Evolutionary conservation across 2,329 filamentous ascomycete species (phyloP).

Genomic region (Endoconidiophora laricicola): DNA sequence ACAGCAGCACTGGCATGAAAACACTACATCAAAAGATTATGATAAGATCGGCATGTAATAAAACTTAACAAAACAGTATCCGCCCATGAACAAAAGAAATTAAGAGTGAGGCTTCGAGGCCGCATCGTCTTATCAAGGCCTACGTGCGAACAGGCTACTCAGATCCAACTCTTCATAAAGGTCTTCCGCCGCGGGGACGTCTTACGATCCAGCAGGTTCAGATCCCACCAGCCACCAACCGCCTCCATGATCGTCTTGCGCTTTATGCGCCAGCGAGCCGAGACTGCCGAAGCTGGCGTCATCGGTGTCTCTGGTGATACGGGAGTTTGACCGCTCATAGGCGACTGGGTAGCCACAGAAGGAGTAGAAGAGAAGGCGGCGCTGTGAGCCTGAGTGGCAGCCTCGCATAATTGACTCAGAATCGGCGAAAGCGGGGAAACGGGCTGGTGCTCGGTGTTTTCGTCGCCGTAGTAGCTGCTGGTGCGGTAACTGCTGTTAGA

Average conservation of each 20-base stretch:
- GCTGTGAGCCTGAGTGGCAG: slow-evolving; percentile 1
- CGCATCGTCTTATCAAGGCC: not conserved
- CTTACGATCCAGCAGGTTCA: slow-evolving; percentile 27
- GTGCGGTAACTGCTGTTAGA: not conserved
- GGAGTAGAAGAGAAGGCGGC: no score
- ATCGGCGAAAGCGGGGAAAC: slow-evolving; percentile 17
- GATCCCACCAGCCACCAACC: slow-evolving; percentile 39
- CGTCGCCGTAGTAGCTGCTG: slow-evolving; percentile 8
- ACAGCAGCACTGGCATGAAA: no score
- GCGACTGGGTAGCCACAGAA: not conserved
- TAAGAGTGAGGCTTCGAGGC: not conserved
- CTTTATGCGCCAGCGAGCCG: slow-evolving; percentile 18
- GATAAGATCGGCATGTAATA: not conserved
- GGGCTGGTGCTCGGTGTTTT: slow-evolving; percentile 11
- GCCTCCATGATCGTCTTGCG: slow-evolving; percentile 31
- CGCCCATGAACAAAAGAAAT: not conserved
- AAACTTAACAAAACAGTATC: not conserved
- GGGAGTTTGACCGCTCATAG: slow-evolving; percentile 1
- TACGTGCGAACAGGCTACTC: not conserved
- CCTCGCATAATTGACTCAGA: slow-evolving; percentile 11
- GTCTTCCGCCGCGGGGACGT: slow-evolving; percentile 6
- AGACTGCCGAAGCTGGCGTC: slow-evolving; percentile 12
- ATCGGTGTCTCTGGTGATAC: slow-evolving; percentile 13
- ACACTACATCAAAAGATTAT: no score
- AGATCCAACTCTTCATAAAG: slow-evolving; percentile 12